Evolutionary conservation across 1,284 basidiomycete genomes (phyloP), one percentile per base, ranked within the genome.

Genomic region (Sporisorium sorghi): DNA sequence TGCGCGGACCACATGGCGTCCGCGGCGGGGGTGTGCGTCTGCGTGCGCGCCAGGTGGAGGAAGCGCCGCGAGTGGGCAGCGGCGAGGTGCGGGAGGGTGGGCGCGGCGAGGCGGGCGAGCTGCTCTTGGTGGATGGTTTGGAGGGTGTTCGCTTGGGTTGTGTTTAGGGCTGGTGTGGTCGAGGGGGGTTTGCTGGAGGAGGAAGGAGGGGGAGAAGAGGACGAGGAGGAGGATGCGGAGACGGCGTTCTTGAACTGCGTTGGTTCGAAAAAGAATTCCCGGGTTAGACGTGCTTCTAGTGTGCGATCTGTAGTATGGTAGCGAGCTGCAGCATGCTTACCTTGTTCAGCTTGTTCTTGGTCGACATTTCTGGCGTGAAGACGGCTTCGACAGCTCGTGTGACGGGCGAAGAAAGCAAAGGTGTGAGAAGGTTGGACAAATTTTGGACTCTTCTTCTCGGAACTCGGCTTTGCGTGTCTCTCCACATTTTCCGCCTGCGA

Each of bases 101-200:
- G 42, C 17, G 47, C 44, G 9, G 59, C 49, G 23, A 70, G 39
- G 9, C 67, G 58, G 0, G 72, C 62, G 2, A 74, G 55, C 5
- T 66, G 63, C 15, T 74, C 72, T 39, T 74, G 67, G 26, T 74
- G 72, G 3, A 70, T 23, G 1, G 67, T 40, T 46, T 74, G 72
- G 0, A 70, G 37, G 3, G 28, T 58, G 37, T 70, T 70, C 6
- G 53, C 58, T 49, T 70, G 58, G 1, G 55, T 4, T 23, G 44
- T 50, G 7, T 46, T 53, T 2, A 54, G 48, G 3, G 44, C 30
- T 15, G 37, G 8, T 11, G 24, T 43, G 24, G 53, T 40, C 5
- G 55, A 47, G 28, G 54, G 17, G 1, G 60, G 32, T 17, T 47
- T 47, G 10, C 39, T 40, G 9, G 51, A 43, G 9, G 59, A 58